A percentile compares a stretch with the other conserved stretches of the same genome.
Conservation (phyloP, 2,329 filamentous ascomycete species). For the Aspergillus melleus region DNA sequence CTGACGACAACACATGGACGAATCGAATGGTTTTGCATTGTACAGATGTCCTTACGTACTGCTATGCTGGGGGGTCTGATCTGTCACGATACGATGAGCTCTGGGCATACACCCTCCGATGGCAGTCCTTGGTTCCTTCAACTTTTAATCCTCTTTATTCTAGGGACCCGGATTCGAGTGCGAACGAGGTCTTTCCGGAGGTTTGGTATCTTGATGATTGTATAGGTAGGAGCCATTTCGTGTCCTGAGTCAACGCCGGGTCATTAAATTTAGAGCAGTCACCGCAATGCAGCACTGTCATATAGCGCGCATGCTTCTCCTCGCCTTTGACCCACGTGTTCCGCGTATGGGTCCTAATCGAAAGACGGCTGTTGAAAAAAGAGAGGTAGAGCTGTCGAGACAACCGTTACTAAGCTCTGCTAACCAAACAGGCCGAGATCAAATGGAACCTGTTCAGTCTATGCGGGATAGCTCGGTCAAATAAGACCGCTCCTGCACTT, state of each 20-base stretch:
- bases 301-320: conserved; percentile 57
- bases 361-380: too few species aligned
- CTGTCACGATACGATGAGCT: conserved; percentile 27
- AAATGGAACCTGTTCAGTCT: too few species aligned
- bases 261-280: conserved; percentile 30
- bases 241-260: too few species aligned
- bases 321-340: conserved; percentile 52
- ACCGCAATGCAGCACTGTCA: conserved; percentile 63
- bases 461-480: too few species aligned
- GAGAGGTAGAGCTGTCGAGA: too few species aligned
- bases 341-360: conserved; percentile 22
- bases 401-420: too few species aligned
- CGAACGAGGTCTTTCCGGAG: conserved; percentile 53
- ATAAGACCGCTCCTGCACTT: too few species aligned
- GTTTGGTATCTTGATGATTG: conserved; percentile 58
- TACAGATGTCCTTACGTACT: conserved; percentile 63
- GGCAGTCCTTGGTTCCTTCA: conserved; percentile 44
- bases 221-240: neutral
- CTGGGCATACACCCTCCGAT: conserved; percentile 40
- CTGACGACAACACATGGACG: conserved; percentile 33
- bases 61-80: conserved; percentile 45
- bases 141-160: conserved; percentile 48
- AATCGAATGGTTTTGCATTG: conserved; percentile 62
- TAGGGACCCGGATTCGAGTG: conserved; percentile 33
- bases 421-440: too few species aligned